These are phyloP conservation scores for Claviceps pazoutovae DNA, from an alignment of 2,329 filamentous ascomycete species.

Conservation along the genomic window DNA sequence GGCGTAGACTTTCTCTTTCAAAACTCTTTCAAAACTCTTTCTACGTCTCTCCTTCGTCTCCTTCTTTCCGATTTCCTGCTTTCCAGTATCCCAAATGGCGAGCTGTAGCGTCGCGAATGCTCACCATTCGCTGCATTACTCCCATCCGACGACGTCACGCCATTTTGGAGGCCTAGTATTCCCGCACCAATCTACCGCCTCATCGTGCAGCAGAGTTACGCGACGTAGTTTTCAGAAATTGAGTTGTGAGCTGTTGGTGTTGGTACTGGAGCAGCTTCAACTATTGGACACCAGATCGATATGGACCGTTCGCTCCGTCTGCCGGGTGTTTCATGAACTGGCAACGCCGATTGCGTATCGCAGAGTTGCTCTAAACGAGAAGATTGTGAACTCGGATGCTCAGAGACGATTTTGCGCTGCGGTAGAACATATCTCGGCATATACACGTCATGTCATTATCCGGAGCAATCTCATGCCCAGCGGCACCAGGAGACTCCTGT, in stretches of 20 bases:
- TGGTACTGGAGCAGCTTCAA: constrained; percentile 2
- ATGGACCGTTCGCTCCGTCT: constrained; percentile 22
- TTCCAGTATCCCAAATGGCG: neutral
- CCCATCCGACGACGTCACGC: neutral
- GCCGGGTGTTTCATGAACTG: constrained; percentile 23
- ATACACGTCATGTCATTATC: constrained; percentile 28
- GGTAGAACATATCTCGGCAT: constrained; percentile 20
- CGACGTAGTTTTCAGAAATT: neutral
- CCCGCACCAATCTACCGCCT: neutral
- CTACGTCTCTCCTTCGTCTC: neutral
- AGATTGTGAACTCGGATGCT: constrained; percentile 22
- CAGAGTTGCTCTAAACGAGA: constrained; percentile 22
- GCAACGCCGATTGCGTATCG: constrained; percentile 29
- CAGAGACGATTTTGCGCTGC: constrained; percentile 18
- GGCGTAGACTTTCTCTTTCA: too few relatives aligned
- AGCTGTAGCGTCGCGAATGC: neutral
- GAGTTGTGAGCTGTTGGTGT: constrained; percentile 2
- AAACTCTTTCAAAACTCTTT: neutral
- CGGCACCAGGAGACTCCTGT: constrained; percentile 22
- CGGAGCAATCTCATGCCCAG: constrained; percentile 25
- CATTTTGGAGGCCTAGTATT: neutral
- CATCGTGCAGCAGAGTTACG: neutral
- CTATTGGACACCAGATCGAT: constrained; percentile 13
- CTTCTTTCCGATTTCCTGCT: neutral
- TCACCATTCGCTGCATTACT: neutral